Conservation (phyloP, 179 eudicot species). For the Nepenthes alata region DNA sequence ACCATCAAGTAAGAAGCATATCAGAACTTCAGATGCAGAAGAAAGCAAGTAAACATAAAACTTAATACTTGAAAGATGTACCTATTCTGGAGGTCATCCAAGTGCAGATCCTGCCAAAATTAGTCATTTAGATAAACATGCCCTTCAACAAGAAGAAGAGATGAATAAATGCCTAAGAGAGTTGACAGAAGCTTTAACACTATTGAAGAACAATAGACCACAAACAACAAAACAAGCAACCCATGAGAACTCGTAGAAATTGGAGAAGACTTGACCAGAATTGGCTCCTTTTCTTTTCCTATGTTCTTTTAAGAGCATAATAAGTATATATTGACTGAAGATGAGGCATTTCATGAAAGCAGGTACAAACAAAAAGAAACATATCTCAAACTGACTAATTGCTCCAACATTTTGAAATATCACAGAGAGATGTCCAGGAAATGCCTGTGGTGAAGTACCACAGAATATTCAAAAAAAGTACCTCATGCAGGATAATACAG, state of each 20-base stretch:
- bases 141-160: conserved; percentile 7
- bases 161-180: conserved; percentile 16
- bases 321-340: not conserved
- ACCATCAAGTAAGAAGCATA: conserved; percentile 16
- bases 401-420: too few species aligned
- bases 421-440: too few species aligned
- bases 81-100: conserved; percentile 40
- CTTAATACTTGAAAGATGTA: conserved; percentile 14
- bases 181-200: not conserved
- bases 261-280: not conserved
- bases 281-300: not conserved
- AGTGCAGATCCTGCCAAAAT: conserved; percentile 63
- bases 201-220: not conserved
- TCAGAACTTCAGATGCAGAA: conserved; percentile 13
- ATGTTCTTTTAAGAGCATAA: not conserved
- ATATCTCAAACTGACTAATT: too few species aligned
- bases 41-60: conserved; percentile 8
- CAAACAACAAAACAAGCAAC: not conserved
- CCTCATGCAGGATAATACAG: too few species aligned
- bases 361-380: too few species aligned
- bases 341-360: too few species aligned
- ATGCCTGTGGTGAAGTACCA: too few species aligned
- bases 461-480: too few species aligned
- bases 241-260: not conserved
- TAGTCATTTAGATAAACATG: conserved; percentile 17